phyloP scores from a whole-genome alignment of 23 red algal species.

The Gracilaria vermiculophylla region DNA sequence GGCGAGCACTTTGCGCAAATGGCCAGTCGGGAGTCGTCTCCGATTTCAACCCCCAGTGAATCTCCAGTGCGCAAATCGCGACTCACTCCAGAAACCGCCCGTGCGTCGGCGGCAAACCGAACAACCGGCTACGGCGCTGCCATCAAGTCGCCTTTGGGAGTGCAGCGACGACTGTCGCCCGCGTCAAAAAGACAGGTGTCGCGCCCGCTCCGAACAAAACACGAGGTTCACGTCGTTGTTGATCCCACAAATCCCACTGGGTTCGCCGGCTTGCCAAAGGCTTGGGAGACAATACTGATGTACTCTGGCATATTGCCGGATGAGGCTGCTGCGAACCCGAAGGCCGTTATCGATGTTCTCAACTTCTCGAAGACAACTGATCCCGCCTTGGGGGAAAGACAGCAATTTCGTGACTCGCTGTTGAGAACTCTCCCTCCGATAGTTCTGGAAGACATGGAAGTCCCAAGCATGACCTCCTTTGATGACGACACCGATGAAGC shows the following conservation, averaged over 20 bases:
- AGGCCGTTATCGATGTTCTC: slow-evolving; percentile 85
- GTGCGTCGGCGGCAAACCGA: not conserved
- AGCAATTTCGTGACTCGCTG: not conserved
- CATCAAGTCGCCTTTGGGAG: not conserved
- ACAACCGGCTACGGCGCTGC: not conserved
- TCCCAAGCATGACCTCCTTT: slow-evolving; percentile 59
- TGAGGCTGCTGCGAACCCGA: slow-evolving; percentile 79
- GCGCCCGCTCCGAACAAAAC: slow-evolving; percentile 28
- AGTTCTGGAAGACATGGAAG: slow-evolving; percentile 13
- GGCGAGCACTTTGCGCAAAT: not conserved
- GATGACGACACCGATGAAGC: slow-evolving; percentile 37
- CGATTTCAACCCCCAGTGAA: not conserved
- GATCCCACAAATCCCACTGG: slow-evolving; percentile 72
- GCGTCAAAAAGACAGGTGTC: slow-evolving; percentile 9
- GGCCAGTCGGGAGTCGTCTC: slow-evolving; percentile 10
- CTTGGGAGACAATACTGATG: slow-evolving; percentile 83
- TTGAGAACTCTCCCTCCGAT: slow-evolving; percentile 32
- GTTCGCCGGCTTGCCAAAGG: slow-evolving; percentile 80
- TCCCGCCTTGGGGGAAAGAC: not conserved
- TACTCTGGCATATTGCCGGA: slow-evolving; percentile 69
- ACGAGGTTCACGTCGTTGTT: slow-evolving; percentile 79
- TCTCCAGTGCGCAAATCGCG: not conserved
- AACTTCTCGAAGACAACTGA: slow-evolving; percentile 64
- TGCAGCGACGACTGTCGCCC: not conserved
- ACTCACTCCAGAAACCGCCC: not conserved